These are phyloP conservation scores for Umbelopsis sp. DNA, from an alignment of 371 early-diverging fungal species.

Conservation along the genomic window DNA sequence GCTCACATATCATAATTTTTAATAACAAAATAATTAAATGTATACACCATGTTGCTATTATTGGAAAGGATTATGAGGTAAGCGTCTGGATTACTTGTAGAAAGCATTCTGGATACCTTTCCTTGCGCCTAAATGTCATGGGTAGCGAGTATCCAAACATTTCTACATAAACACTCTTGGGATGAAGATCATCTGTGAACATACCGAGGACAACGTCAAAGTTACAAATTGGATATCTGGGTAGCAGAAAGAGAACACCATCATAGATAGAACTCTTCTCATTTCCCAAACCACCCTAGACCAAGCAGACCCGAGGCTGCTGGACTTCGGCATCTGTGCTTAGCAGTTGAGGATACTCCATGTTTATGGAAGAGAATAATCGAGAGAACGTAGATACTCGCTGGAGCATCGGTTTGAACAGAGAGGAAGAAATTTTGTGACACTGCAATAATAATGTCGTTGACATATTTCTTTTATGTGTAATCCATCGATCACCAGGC, in stretches of 20 bases:
- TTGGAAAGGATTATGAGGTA: slow-evolving; percentile 16
- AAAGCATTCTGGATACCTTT: background rate
- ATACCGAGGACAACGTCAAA: slow-evolving; percentile 19
- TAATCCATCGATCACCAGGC: no score
- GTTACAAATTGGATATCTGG: slow-evolving; percentile 13
- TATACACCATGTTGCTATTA: slow-evolving; percentile 21
- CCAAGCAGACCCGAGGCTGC: slow-evolving; percentile 18
- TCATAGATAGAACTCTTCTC: slow-evolving; percentile 20
- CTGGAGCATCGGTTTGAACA: no score
- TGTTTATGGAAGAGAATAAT: background rate
- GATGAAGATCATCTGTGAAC: slow-evolving; percentile 16
- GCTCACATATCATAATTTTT: background rate
- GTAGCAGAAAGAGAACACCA: slow-evolving; percentile 7
- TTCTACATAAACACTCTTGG: slow-evolving; percentile 18
- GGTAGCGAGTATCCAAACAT: slow-evolving; percentile 16
- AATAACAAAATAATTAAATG: slow-evolving; percentile 5
- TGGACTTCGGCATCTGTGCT: slow-evolving; percentile 16
- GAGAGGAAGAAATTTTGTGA: no score
- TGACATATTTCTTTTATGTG: no score
- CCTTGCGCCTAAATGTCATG: background rate
- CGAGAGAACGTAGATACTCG: background rate
- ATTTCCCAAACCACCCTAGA: slow-evolving; percentile 19
- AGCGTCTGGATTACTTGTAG: background rate
- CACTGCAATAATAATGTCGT: no score
- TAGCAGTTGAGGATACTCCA: background rate